Conservation (phyloP, 2,329 filamentous ascomycete genomes). For the Penicillium palitans region DNA sequence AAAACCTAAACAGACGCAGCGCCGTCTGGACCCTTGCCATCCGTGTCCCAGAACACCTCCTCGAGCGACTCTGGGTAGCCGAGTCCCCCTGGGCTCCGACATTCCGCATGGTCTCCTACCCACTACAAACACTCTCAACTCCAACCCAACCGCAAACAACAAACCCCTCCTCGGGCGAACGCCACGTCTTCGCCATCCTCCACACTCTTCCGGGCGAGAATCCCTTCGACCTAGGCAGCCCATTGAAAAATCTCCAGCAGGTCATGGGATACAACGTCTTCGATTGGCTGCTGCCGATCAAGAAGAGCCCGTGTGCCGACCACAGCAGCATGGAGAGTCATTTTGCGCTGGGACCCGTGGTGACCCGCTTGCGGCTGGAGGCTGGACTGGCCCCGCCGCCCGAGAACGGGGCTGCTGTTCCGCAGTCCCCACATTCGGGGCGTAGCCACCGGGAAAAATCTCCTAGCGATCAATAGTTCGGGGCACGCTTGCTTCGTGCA, state of each 20-base stretch:
- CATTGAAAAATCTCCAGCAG: conserved; percentile 68
- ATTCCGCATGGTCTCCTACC: conserved; percentile 46
- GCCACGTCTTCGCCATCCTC: conserved; percentile 75
- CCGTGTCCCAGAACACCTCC: conserved; percentile 57
- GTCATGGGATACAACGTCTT: conserved; percentile 72
- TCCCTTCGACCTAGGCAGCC: conserved; percentile 74
- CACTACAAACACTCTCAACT: conserved; percentile 32
- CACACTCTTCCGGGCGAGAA: conserved; percentile 73
- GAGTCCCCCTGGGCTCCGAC: conserved; percentile 38
- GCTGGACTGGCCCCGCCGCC: conserved; percentile 37
- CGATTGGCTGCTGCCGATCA: conserved; percentile 81
- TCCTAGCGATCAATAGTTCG: neutral
- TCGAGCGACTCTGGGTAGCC: conserved; percentile 32
- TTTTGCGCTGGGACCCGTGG: conserved; percentile 65
- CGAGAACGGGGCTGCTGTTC: conserved; percentile 2
- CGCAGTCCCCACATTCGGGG: conserved; percentile 3
- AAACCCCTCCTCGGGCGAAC: conserved; percentile 50
- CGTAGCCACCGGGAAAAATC: conserved; percentile 1
- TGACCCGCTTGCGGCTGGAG: conserved; percentile 56
- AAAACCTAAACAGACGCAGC: conserved; percentile 64
- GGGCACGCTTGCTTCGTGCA: neutral
- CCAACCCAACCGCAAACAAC: conserved; percentile 18
- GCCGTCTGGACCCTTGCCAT: conserved; percentile 74
- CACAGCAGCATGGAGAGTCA: conserved; percentile 67
- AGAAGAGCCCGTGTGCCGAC: conserved; percentile 69